Conservation (phyloP, 2,329 filamentous ascomycete genomes). For the Hypoxylon sp. region DNA sequence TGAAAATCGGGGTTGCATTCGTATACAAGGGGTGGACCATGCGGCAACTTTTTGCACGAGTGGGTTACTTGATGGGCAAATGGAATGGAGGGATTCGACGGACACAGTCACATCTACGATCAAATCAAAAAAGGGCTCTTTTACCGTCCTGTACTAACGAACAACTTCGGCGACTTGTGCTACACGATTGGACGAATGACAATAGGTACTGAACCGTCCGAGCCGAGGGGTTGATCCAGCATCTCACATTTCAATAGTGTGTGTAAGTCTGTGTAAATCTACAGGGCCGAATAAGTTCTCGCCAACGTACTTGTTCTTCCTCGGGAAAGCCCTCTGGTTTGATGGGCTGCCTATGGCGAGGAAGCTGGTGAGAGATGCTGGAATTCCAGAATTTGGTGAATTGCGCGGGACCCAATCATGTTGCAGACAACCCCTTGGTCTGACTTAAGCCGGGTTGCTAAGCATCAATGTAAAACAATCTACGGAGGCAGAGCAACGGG, state of each 20-base stretch:
- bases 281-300: slow-evolving; percentile 25
- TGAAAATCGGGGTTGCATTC: slow-evolving; percentile 50
- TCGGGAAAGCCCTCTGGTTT: slow-evolving; percentile 13
- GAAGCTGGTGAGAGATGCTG: slow-evolving; percentile 19
- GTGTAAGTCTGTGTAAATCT: slow-evolving; percentile 44
- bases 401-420: slow-evolving; percentile 43
- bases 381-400: slow-evolving; percentile 36
- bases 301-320: slow-evolving; percentile 10
- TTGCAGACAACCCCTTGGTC: slow-evolving; percentile 19
- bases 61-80: slow-evolving; percentile 36
- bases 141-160: slow-evolving; percentile 27
- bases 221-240: slow-evolving; percentile 42
- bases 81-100: slow-evolving; percentile 37
- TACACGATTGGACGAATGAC: slow-evolving; percentile 50
- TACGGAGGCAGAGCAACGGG: slow-evolving; percentile 53
- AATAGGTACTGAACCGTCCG: slow-evolving; percentile 38
- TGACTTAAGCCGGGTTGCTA: slow-evolving; percentile 40
- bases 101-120: slow-evolving; percentile 34
- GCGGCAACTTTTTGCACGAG: slow-evolving; percentile 42
- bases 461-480: slow-evolving; percentile 58
- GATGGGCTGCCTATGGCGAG: slow-evolving; percentile 7
- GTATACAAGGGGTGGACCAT: slow-evolving; percentile 38
- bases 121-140: slow-evolving; percentile 22
- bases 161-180: slow-evolving; percentile 48
- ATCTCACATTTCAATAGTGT: slow-evolving; percentile 45